Base-by-base conservation (phyloP, 2,329 filamentous ascomycete species). In the Ceratocystis variospora region DNA sequence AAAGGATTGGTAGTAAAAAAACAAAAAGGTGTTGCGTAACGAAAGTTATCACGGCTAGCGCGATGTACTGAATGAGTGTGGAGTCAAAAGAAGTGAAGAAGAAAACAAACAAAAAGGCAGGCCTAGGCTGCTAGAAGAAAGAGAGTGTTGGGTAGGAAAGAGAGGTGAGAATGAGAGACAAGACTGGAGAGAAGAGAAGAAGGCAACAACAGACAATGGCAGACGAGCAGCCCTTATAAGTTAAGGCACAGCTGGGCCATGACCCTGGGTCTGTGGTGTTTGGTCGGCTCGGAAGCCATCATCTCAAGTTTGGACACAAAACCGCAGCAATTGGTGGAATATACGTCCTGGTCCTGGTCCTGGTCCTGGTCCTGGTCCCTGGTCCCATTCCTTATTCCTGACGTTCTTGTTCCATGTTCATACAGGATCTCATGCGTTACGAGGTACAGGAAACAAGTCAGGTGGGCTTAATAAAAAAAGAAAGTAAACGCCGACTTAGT, bases 11-110 rank as follows among this genome's bases (percentile, higher is more conserved):
- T 33, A 45, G 17, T 19, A 64, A 33, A 41, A 53, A 50, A 46
- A 22, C 0, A 31, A 22, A 5, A 8, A 63, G 62, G 15, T 37
- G 25, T 33, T 17, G 33, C 0, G 22, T 33, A 61, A 15, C 7
- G 59, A 62, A 5, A 45, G 33, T 25, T 12, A 59, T 44, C 31
- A 64, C 63, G 48, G 45, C 63, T 64, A 59, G 63, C 63, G 63
- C 50, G 33, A 53, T 44, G 48, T 44, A 64, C 12, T 15, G 48
- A 55, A 55, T 22, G 46, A 63, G 37, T 48, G 41, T 63, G 37
- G 19, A 28, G 28, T 3, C 28, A 28, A 28, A 37, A 53, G 25
- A 64, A 64, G 28, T 28, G 46, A 19, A n/a, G 10, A 50, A 19
- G 45, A 64, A 19, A 64, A 57, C 17, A 48, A 57, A 57, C 28